Conservation (phyloP, 1,284 basidiomycete genomes). For the Sparassis latifolia region DNA sequence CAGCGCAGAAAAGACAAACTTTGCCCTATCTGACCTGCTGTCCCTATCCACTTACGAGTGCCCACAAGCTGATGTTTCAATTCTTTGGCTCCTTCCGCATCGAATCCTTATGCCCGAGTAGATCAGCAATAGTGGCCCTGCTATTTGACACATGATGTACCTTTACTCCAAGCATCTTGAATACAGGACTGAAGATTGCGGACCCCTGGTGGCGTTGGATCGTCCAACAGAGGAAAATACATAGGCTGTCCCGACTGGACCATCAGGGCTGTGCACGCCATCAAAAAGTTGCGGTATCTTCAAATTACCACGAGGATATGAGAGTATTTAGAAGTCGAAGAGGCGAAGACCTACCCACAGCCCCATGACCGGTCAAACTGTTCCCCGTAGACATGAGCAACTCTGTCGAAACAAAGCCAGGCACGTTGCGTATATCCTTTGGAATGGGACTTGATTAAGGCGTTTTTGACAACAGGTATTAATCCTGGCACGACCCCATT, state of each 20-base stretch:
- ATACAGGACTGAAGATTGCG: slow-evolving; percentile 72
- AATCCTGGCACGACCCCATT: slow-evolving; percentile 44
- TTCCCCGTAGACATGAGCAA: slow-evolving; percentile 56
- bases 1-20: not conserved
- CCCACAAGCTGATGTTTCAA: slow-evolving; percentile 53
- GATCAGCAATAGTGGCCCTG: not conserved
- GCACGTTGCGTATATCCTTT: slow-evolving; percentile 51
- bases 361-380: slow-evolving; percentile 63
- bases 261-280: slow-evolving; percentile 72
- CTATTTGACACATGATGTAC: slow-evolving; percentile 28
- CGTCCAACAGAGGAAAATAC: slow-evolving; percentile 55
- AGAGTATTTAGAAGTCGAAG: too few species aligned
- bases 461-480: slow-evolving; percentile 55
- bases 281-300: slow-evolving; percentile 85
- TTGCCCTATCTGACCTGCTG: slow-evolving; percentile 43
- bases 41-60: slow-evolving; percentile 75
- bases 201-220: slow-evolving; percentile 57
- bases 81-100: slow-evolving; percentile 57
- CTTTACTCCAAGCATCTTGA: slow-evolving; percentile 71
- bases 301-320: not conserved
- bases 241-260: slow-evolving; percentile 51
- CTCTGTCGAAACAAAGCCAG: slow-evolving; percentile 55
- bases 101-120: slow-evolving; percentile 50
- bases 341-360: slow-evolving; percentile 49
- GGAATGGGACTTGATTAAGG: slow-evolving; percentile 45